A percentile compares a stretch with the other conserved stretches of the same genome.
phyloP scores from a whole-genome alignment of 2,329 filamentous ascomycete genomes.

The Trichoderma sp. region DNA sequence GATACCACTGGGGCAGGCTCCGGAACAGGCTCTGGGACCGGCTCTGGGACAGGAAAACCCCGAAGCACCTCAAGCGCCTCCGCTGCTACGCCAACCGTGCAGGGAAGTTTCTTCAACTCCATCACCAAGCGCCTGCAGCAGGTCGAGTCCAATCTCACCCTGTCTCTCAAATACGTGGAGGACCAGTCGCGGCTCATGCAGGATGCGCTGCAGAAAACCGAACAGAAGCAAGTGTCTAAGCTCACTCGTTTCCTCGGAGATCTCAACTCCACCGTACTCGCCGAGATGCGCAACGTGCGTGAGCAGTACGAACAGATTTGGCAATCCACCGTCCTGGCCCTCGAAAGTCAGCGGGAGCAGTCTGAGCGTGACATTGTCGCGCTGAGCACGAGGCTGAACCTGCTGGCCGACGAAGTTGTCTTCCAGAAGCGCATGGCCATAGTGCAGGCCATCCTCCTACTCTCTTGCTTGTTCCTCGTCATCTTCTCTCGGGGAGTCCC shows the following conservation, averaged over 20 bases:
- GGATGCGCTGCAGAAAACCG: slow-evolving; percentile 81
- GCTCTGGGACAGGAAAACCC: neutral
- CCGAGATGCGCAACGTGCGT: slow-evolving; percentile 75
- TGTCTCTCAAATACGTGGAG: slow-evolving; percentile 94
- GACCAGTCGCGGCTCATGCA: slow-evolving; percentile 90
- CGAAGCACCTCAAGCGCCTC: slow-evolving; percentile 33
- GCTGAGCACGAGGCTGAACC: slow-evolving; percentile 74
- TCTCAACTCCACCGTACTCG: slow-evolving; percentile 84
- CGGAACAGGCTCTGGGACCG: neutral
- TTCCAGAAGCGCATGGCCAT: slow-evolving; percentile 91
- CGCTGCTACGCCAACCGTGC: slow-evolving; percentile 70
- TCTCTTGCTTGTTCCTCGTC: slow-evolving; percentile 84
- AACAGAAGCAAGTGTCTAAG: slow-evolving; percentile 83
- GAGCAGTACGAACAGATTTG: slow-evolving; percentile 94
- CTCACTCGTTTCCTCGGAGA: slow-evolving; percentile 78
- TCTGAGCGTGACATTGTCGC: slow-evolving; percentile 82
- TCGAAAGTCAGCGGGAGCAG: slow-evolving; percentile 84
- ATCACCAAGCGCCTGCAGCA: slow-evolving; percentile 90
- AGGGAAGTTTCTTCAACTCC: slow-evolving; percentile 97
- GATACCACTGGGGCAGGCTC: neutral
- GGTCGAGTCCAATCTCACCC: slow-evolving; percentile 87
- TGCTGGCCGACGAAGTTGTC: slow-evolving; percentile 90
- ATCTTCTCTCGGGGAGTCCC: slow-evolving; percentile 68
- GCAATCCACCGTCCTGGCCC: slow-evolving; percentile 90
- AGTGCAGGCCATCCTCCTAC: slow-evolving; percentile 81